Evolutionary conservation across 1,284 basidiomycete species (phyloP).

Genomic region (Sanghuangporus baumii): DNA sequence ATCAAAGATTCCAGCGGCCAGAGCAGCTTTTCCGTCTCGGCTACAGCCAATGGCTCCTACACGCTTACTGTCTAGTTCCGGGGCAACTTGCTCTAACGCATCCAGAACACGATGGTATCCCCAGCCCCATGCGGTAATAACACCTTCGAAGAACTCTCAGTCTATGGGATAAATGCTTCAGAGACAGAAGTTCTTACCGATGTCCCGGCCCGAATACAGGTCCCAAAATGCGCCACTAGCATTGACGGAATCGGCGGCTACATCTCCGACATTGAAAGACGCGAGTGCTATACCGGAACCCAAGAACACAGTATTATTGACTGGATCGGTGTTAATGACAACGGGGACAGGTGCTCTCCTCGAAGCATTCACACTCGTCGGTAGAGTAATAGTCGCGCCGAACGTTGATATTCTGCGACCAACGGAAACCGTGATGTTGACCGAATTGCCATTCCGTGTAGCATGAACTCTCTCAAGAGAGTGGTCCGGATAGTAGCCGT

Average conservation of each 20-base stretch:
- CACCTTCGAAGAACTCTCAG: conserved; percentile 16
- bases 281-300: conserved; percentile 19
- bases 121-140: conserved; percentile 22
- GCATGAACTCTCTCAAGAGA: conserved; percentile 21
- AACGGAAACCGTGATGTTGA: conserved; percentile 17
- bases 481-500: conserved; percentile 23
- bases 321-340: conserved; percentile 18
- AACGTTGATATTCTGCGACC: conserved; percentile 17
- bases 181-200: background rate
- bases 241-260: conserved; percentile 20
- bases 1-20: conserved; percentile 21
- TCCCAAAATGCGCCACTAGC: conserved; percentile 25
- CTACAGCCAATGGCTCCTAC: conserved; percentile 21
- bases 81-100: conserved; percentile 18
- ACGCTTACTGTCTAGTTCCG: conserved; percentile 20
- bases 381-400: conserved; percentile 18
- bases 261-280: conserved; percentile 19
- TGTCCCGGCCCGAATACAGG: conserved; percentile 22
- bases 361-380: conserved; percentile 17
- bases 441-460: conserved; percentile 14
- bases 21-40: conserved; percentile 20
- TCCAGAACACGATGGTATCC: conserved; percentile 21
- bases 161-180: background rate
- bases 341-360: conserved; percentile 16
- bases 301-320: conserved; percentile 20